Evolutionary conservation across 2,329 filamentous ascomycete species (phyloP).

Genomic region (Thelonectria rubi): DNA sequence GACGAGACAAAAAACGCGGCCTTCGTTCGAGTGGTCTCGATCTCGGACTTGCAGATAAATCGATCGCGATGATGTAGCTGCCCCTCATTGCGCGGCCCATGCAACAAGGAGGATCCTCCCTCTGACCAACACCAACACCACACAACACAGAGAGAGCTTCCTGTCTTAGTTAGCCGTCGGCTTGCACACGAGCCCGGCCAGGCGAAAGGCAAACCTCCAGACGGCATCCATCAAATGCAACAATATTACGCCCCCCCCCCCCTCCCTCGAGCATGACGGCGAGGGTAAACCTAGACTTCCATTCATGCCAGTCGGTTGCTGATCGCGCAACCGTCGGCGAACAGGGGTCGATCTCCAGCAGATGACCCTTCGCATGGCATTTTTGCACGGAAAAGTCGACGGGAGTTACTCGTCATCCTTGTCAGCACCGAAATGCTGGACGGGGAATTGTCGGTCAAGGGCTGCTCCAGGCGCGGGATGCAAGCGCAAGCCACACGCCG

Average conservation of each 20-base stretch:
- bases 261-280: not conserved
- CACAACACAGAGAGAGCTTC: constrained; percentile 28
- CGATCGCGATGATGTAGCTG: constrained; percentile 37
- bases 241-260: constrained; percentile 1
- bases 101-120: constrained; percentile 34
- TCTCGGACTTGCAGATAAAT: constrained; percentile 32
- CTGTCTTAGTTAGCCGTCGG: constrained; percentile 33
- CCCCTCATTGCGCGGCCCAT: constrained; percentile 35
- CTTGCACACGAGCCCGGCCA: not conserved
- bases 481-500: constrained; percentile 36
- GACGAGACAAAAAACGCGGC: constrained; percentile 14
- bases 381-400: not conserved
- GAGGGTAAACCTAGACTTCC: constrained; percentile 17
- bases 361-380: not conserved
- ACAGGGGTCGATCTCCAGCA: not conserved
- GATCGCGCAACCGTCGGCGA: constrained; percentile 22
- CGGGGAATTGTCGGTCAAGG: constrained; percentile 32
- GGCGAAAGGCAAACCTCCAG: constrained; percentile 9
- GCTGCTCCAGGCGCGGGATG: constrained; percentile 26
- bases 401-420: constrained; percentile 16
- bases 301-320: constrained; percentile 1
- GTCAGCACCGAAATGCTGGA: constrained; percentile 19
- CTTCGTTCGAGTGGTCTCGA: constrained; percentile 23
- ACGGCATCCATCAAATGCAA: constrained; percentile 9
- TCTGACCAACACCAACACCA: constrained; percentile 7